Evolutionary conservation across 768 basidiomycete species (phyloP).

Genomic region (Leucosporidium scottii): DNA sequence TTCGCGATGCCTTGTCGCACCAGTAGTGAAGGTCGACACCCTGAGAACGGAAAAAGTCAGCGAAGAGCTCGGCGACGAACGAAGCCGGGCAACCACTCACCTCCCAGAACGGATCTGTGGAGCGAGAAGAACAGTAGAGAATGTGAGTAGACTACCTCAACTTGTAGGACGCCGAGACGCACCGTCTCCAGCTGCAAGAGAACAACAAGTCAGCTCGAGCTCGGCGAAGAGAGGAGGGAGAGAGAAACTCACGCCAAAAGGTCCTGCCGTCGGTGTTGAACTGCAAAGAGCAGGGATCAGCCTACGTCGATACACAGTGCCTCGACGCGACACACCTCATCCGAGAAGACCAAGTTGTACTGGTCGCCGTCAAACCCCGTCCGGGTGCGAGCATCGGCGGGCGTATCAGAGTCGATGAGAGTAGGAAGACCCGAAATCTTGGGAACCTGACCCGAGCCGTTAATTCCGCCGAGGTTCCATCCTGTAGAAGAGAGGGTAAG

Average conservation of each 20-base stretch:
- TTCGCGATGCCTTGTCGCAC: neutral
- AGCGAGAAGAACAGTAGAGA: no score
- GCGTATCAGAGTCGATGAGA: conserved; percentile 74
- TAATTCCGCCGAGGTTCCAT: conserved; percentile 83
- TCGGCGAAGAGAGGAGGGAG: neutral
- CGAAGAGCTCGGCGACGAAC: no score
- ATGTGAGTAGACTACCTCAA: no score
- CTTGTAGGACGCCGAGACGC: no score
- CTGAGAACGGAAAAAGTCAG: no score
- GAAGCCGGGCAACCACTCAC: no score
- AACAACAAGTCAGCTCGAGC: neutral
- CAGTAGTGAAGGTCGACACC: conserved; percentile 48
- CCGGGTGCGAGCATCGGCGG: conserved; percentile 36
- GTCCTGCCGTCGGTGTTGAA: conserved; percentile 66
- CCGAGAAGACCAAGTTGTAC: conserved; percentile 80
- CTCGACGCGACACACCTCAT: conserved; percentile 47
- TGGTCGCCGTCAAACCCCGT: conserved; percentile 62
- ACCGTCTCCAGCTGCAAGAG: neutral
- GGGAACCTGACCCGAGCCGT: conserved; percentile 80
- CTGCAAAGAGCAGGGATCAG: neutral
- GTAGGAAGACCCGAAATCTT: conserved; percentile 58
- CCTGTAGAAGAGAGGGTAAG: conserved; percentile 43
- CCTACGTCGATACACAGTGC: no score
- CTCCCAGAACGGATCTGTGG: conserved; percentile 46
- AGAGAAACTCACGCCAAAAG: conserved; percentile 51